Percentiles rank a stretch among this genome's conserved stretches.
Evolutionary conservation across 2,329 filamentous ascomycete genomes (phyloP).

Genomic region (Nigrospora sphaerica): DNA sequence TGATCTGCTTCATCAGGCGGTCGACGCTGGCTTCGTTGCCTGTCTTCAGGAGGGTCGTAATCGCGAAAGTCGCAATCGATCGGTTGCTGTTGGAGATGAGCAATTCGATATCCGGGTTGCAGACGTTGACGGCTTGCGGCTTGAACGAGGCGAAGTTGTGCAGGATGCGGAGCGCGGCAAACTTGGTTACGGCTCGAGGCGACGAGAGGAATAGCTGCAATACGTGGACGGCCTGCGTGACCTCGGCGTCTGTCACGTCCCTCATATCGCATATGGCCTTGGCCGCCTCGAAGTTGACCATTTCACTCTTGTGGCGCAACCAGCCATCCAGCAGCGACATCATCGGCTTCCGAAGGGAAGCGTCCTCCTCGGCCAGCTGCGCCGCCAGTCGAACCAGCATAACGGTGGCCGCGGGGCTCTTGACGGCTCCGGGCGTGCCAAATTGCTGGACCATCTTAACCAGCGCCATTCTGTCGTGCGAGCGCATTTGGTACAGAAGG

Average conservation of each 20-base stretch:
- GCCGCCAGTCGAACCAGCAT: conserved; percentile 89
- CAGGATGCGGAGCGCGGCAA: conserved; percentile 90
- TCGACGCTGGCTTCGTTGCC: conserved; percentile 97
- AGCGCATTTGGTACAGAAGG: conserved; percentile 93
- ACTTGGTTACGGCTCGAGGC: conserved; percentile 92
- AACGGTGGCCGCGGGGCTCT: conserved; percentile 87
- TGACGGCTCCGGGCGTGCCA: conserved; percentile 81
- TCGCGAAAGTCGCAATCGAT: conserved; percentile 96
- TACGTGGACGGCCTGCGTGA: conserved; percentile 86
- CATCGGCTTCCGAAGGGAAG: conserved; percentile 86
- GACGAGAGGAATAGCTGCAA: conserved; percentile 96
- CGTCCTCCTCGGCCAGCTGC: conserved; percentile 89
- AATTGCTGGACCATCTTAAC: conserved; percentile 99
- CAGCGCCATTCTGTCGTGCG: conserved; percentile 93
- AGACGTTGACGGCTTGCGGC: conserved; percentile 81
- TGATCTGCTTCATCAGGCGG: conserved; percentile 96
- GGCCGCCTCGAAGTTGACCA: conserved; percentile 98
- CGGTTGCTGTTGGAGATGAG: conserved; percentile 96
- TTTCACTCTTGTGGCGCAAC: conserved; percentile 97
- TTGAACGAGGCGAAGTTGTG: conserved; percentile 97
- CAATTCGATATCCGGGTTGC: conserved; percentile 95
- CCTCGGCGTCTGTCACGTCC: conserved; percentile 87
- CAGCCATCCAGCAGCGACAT: conserved; percentile 93
- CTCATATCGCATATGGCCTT: conserved; percentile 96
- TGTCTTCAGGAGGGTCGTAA: conserved; percentile 95